Percentiles rank a stretch among this genome's conserved stretches.
Evolutionary conservation across 345 rosid genomes (phyloP).

Genomic region (Nasturtium officinale): DNA sequence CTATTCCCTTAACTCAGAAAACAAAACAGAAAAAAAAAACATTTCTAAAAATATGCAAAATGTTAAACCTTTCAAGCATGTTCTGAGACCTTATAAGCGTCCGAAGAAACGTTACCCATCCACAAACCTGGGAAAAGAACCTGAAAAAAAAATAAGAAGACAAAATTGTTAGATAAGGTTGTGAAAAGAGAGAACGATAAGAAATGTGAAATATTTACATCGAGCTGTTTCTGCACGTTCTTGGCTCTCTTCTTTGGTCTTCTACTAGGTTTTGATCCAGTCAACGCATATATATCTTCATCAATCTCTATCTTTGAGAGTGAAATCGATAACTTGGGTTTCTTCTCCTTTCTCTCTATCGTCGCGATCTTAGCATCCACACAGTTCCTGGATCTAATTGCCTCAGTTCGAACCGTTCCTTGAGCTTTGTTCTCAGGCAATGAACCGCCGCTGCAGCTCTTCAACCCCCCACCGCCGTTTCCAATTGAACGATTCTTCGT

Average conservation of each 20-base stretch:
- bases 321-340: conserved; percentile 57
- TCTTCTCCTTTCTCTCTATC: conserved; percentile 50
- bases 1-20: not conserved
- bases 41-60: not conserved
- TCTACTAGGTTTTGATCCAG: conserved; percentile 71
- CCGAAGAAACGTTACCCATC: conserved; percentile 62
- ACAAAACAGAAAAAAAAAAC: not conserved
- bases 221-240: conserved; percentile 68
- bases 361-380: conserved; percentile 40
- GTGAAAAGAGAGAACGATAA: conserved; percentile 1
- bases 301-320: conserved; percentile 72
- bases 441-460: conserved; percentile 40
- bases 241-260: conserved; percentile 76
- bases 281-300: conserved; percentile 65
- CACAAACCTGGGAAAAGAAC: conserved; percentile 71
- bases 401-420: conserved; percentile 36
- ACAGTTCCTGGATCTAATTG: conserved; percentile 41
- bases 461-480: conserved; percentile 36
- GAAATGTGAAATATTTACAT: conserved; percentile 43
- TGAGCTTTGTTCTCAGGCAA: conserved; percentile 41
- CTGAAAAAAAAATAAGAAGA: conserved; percentile 40
- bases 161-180: conserved; percentile 10
- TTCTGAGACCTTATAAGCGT: conserved; percentile 58
- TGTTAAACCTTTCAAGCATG: conserved; percentile 50
- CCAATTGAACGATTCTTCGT: conserved; percentile 44